Evolutionary conservation across 2,329 filamentous ascomycete genomes (phyloP).

Genomic region (Alternaria sp.): DNA sequence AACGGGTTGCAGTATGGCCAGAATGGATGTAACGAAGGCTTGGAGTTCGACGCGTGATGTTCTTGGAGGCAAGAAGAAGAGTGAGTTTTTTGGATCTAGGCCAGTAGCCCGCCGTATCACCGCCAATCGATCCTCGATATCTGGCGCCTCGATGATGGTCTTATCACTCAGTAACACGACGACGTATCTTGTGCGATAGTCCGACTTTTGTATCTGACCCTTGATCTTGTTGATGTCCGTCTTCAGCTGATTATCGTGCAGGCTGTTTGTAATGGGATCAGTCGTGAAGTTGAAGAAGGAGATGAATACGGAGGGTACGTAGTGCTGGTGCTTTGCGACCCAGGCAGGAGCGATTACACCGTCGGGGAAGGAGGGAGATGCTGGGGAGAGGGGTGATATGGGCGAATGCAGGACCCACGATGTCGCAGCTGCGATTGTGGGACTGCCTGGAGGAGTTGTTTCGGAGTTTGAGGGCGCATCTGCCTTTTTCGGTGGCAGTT

Average conservation of each 20-base stretch:
- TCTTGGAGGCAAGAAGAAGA: constrained; percentile 83
- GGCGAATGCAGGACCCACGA: constrained; percentile 79
- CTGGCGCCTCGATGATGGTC: constrained; percentile 63
- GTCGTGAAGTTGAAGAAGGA: constrained; percentile 81
- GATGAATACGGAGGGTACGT: constrained; percentile 81
- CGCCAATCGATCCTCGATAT: constrained; percentile 78
- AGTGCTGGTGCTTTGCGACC: constrained; percentile 87
- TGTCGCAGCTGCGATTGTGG: constrained; percentile 58
- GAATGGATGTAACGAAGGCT: constrained; percentile 75
- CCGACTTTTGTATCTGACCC: constrained; percentile 71
- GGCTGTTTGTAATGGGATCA: constrained; percentile 74
- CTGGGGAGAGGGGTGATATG: constrained; percentile 86
- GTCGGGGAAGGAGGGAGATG: constrained; percentile 85
- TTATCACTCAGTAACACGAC: constrained; percentile 81
- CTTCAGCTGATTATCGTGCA: constrained; percentile 89
- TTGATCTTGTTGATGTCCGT: constrained; percentile 83
- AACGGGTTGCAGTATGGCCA: constrained; percentile 75
- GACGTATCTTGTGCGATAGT: constrained; percentile 79
- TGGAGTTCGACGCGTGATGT: constrained; percentile 75
- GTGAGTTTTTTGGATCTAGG: constrained; percentile 78
- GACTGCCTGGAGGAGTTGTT: constrained; percentile 60
- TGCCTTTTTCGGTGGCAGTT: constrained; percentile 69
- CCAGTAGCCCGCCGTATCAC: constrained; percentile 81
- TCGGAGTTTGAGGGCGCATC: constrained; percentile 63
- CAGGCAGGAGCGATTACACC: constrained; percentile 83